These are phyloP conservation scores for Moesziomyces sp. DNA, from an alignment of 1,284 basidiomycete species.

Conservation along the genomic window DNA sequence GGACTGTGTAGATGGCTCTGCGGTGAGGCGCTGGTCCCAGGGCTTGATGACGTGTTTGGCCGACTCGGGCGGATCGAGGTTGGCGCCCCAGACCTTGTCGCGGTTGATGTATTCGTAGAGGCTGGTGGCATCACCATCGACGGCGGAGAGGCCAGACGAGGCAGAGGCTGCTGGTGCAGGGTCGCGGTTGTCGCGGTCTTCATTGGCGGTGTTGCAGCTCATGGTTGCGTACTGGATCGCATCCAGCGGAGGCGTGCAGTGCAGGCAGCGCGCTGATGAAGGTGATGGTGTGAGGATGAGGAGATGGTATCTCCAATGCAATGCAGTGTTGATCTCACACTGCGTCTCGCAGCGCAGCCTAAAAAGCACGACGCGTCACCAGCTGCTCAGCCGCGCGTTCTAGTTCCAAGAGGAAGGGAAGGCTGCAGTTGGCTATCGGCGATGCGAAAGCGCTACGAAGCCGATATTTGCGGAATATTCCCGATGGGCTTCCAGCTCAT, in stretches of 20 bases:
- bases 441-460: neutral
- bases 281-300: constrained; percentile 1
- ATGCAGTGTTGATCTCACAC: constrained; percentile 20
- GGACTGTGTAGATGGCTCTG: constrained; percentile 55
- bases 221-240: constrained; percentile 9
- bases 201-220: constrained; percentile 42
- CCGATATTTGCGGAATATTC: neutral
- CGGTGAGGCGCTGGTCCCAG: constrained; percentile 57
- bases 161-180: neutral
- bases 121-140: constrained; percentile 51
- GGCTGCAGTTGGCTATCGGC: neutral
- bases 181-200: constrained; percentile 38
- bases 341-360: neutral
- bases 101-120: constrained; percentile 60
- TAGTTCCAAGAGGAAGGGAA: too few species aligned
- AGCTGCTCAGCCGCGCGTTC: constrained; percentile 9
- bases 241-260: constrained; percentile 1
- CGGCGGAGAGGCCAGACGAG: constrained; percentile 26
- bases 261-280: neutral
- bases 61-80: constrained; percentile 60
- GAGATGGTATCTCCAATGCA: too few species aligned
- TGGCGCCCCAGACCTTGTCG: constrained; percentile 61
- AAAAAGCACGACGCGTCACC: constrained; percentile 21
- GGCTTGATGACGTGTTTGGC: constrained; percentile 63
- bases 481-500: too few species aligned